Percentiles rank a stretch among this genome's conserved stretches.
Conservation (phyloP, 257 asterid genomes). For the Rauvolfia tetraphylla region DNA sequence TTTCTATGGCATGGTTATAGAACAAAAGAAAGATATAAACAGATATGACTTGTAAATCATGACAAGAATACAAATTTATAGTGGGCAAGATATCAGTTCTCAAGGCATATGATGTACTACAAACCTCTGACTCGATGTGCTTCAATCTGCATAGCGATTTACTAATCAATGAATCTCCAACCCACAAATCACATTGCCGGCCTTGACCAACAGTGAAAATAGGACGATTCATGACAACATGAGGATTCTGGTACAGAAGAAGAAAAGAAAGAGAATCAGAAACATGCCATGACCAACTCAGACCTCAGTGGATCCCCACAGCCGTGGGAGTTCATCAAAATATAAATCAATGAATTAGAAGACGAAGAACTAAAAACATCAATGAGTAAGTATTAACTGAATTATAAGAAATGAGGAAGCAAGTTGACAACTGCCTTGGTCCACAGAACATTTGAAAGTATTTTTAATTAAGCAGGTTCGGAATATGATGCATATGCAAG, state of each 20-base stretch:
- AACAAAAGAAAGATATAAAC: slow-evolving; percentile 10
- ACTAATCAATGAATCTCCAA: slow-evolving; percentile 66
- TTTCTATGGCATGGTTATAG: slow-evolving; percentile 34
- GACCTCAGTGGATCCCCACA: neutral
- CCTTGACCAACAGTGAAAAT: slow-evolving; percentile 53
- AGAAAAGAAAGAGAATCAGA: neutral
- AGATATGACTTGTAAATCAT: neutral
- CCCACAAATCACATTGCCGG: slow-evolving; percentile 54
- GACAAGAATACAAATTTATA: neutral
- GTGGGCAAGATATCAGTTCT: neutral
- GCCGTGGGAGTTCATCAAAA: no score
- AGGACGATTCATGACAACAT: slow-evolving; percentile 52
- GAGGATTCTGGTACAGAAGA: slow-evolving; percentile 49
- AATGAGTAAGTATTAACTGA: neutral
- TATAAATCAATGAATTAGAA: neutral
- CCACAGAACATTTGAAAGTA: neutral
- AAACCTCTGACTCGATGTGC: slow-evolving; percentile 64
- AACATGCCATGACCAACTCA: neutral
- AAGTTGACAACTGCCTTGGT: neutral
- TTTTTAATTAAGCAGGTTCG: neutral
- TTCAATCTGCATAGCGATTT: slow-evolving; percentile 63
- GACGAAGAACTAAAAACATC: neutral
- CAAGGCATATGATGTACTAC: neutral
- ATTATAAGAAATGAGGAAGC: neutral
- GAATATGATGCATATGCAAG: neutral